phyloP scores from a whole-genome alignment of 768 basidiomycete genomes.

The Leccinellum luteum region DNA sequence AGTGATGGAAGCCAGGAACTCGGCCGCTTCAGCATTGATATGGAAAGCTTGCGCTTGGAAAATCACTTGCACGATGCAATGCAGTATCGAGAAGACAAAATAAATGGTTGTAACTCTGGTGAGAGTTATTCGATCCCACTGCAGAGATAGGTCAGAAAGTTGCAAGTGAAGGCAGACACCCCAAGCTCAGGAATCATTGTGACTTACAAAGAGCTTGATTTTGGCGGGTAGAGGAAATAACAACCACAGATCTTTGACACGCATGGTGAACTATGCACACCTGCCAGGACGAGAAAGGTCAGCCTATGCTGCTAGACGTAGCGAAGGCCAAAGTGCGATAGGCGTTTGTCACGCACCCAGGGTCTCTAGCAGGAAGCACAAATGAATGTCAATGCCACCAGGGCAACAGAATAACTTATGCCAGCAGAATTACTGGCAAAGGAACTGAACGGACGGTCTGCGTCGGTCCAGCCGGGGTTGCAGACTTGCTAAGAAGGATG shows the following conservation, averaged over 20 bases:
- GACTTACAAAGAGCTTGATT: constrained; percentile 49
- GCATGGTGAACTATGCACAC: constrained; percentile 31
- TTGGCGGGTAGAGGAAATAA: constrained; percentile 38
- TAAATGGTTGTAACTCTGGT: constrained; percentile 65
- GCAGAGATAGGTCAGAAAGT: background rate
- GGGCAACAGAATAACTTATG: constrained; percentile 33
- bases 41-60: constrained; percentile 67
- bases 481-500: constrained; percentile 21
- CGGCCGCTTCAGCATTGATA: constrained; percentile 58
- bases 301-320: background rate
- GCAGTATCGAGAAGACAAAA: constrained; percentile 61
- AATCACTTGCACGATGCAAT: constrained; percentile 65
- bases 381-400: constrained; percentile 41
- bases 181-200: background rate
- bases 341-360: constrained; percentile 2
- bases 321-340: background rate
- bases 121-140: constrained; percentile 73
- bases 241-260: constrained; percentile 38
- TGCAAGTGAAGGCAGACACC: background rate
- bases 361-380: background rate
- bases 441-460: constrained; percentile 15
- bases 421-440: constrained; percentile 9
- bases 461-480: constrained; percentile 37
- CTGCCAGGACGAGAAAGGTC: background rate
- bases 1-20: constrained; percentile 51